Evolutionary conservation across 1,284 basidiomycete species (phyloP).

Genomic region (Tylopilus orsonianus): DNA sequence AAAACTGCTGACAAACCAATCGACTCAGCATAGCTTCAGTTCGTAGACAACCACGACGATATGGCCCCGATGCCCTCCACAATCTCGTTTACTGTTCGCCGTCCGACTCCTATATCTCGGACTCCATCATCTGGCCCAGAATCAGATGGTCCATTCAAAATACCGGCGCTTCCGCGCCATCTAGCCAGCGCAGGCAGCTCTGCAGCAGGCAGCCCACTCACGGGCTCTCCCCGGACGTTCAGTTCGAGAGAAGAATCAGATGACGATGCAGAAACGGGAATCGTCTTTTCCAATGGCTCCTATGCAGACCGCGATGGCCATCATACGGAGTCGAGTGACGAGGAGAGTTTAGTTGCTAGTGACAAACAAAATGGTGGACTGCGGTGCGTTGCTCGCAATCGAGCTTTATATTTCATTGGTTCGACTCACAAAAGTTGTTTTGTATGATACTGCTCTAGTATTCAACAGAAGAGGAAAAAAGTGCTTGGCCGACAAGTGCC

Average conservation of each 20-base stretch:
- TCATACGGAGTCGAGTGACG: slow-evolving; percentile 59
- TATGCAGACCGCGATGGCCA: slow-evolving; percentile 25
- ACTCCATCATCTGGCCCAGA: slow-evolving; percentile 59
- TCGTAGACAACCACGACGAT: not conserved
- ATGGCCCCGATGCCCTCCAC: slow-evolving; percentile 38
- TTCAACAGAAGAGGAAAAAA: slow-evolving; percentile 45
- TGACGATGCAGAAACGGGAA: slow-evolving; percentile 26
- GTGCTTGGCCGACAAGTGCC: slow-evolving; percentile 47
- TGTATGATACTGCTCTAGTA: slow-evolving; percentile 32
- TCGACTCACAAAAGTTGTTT: slow-evolving; percentile 27
- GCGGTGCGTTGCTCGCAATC: slow-evolving; percentile 60
- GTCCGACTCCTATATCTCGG: slow-evolving; percentile 64
- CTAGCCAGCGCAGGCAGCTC: slow-evolving; percentile 36
- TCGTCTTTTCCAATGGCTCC: slow-evolving; percentile 24
- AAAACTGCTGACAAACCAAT: slow-evolving; percentile 13
- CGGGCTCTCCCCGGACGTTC: slow-evolving; percentile 43
- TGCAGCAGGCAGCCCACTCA: slow-evolving; percentile 57
- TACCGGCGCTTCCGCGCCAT: slow-evolving; percentile 58
- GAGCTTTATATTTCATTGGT: not conserved
- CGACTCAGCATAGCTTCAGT: not conserved
- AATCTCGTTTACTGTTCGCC: slow-evolving; percentile 73
- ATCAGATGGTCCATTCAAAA: slow-evolving; percentile 56
- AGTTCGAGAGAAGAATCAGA: slow-evolving; percentile 39
- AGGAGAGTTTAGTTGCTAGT: slow-evolving; percentile 61
- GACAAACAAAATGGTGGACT: slow-evolving; percentile 70